phyloP scores from a whole-genome alignment of 352 stramenopile species.

The Phytophthora constricta region DNA sequence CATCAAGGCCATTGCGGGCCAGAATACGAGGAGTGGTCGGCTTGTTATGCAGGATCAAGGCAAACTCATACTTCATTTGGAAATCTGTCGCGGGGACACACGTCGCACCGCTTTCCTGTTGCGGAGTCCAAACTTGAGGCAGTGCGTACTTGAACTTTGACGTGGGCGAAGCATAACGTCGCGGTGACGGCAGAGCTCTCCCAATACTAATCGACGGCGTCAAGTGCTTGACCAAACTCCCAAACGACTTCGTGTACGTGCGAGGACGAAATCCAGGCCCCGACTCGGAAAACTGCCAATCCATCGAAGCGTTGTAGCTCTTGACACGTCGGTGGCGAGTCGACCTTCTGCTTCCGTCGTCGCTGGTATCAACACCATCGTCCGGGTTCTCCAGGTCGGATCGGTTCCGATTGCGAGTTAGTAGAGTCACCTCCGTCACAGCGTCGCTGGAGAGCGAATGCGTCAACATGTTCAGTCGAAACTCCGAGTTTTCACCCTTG shows the following conservation, averaged over 20 bases:
- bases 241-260: slow-evolving; percentile 83
- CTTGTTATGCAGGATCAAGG: slow-evolving; percentile 85
- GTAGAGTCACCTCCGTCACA: slow-evolving; percentile 50
- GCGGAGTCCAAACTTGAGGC: slow-evolving; percentile 79
- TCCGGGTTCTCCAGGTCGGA: slow-evolving; percentile 45
- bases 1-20: slow-evolving; percentile 76
- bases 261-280: slow-evolving; percentile 44
- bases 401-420: slow-evolving; percentile 47
- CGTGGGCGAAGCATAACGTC: slow-evolving; percentile 52
- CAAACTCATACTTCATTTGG: slow-evolving; percentile 87
- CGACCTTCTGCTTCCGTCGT: slow-evolving; percentile 13
- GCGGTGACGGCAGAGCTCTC: slow-evolving; percentile 35
- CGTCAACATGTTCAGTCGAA: slow-evolving; percentile 28
- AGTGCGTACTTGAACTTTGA: slow-evolving; percentile 44
- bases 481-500: slow-evolving; percentile 16
- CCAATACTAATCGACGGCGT: slow-evolving; percentile 52
- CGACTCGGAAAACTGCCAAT: slow-evolving; percentile 35
- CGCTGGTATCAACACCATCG: slow-evolving; percentile 10
- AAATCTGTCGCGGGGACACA: slow-evolving; percentile 48
- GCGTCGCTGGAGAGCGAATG: slow-evolving; percentile 38
- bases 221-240: slow-evolving; percentile 83
- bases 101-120: slow-evolving; percentile 50
- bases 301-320: slow-evolving; percentile 47
- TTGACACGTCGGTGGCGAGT: slow-evolving; percentile 56
- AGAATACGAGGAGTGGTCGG: slow-evolving; percentile 78